These are phyloP conservation scores for Colletotrichum musicola DNA, from an alignment of 2,329 filamentous ascomycete genomes.

Conservation along the genomic window DNA sequence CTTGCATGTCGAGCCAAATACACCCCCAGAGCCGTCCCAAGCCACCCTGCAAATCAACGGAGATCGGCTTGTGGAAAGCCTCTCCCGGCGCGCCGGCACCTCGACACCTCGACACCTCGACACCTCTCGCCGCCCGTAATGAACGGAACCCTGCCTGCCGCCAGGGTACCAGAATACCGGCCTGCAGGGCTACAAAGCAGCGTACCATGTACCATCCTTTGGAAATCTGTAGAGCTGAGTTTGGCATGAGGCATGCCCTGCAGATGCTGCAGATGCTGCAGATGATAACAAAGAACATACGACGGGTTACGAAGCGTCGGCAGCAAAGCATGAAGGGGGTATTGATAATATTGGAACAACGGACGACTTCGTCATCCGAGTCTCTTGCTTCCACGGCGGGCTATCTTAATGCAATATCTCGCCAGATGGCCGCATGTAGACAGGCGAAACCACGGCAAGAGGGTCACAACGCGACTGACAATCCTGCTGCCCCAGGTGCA, in stretches of 20 bases:
- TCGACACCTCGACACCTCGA: slow-evolving; percentile 24
- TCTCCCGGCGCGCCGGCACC: slow-evolving; percentile 23
- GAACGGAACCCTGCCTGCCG: not conserved
- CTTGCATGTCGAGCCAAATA: slow-evolving; percentile 27
- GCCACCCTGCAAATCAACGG: slow-evolving; percentile 28
- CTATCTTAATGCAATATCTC: too few species aligned
- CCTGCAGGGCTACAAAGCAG: too few species aligned
- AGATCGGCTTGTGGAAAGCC: slow-evolving; percentile 33
- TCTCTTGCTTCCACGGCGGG: too few species aligned
- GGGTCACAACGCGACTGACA: slow-evolving; percentile 6
- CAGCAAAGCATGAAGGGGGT: not conserved
- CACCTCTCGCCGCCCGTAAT: slow-evolving; percentile 17
- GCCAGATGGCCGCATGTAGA: slow-evolving; percentile 4
- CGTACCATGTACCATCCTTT: too few species aligned
- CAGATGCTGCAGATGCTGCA: too few species aligned
- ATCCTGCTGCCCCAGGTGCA: not conserved
- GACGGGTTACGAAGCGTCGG: not conserved
- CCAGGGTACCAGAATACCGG: too few species aligned
- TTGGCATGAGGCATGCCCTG: too few species aligned
- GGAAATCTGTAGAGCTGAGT: too few species aligned
- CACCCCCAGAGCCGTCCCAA: slow-evolving; percentile 14
- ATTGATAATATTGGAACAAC: too few species aligned
- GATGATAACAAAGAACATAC: too few species aligned
- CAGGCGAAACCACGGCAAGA: not conserved
- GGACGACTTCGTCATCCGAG: too few species aligned